Evolutionary conservation across 2,329 filamentous ascomycete genomes (phyloP), one percentile per base, ranked within the genome.

Genomic region (Aaosphaeria arxii): DNA sequence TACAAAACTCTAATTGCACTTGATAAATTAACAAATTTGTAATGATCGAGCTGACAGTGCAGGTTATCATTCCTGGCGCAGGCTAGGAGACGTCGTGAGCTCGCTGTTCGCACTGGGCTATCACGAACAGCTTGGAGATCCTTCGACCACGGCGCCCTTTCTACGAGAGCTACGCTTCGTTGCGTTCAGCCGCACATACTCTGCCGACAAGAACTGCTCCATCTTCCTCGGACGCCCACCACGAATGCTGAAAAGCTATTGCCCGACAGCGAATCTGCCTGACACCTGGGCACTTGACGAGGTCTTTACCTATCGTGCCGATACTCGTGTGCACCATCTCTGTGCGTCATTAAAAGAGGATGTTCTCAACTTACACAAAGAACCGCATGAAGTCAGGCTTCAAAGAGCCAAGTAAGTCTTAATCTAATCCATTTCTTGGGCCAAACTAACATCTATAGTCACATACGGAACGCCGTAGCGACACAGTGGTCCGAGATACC

Each of bases 211-310:
- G 47, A 73, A 70, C 38, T 58, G 78, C 6, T 71, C 75, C 1
- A 73, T 77, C 1, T 79, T 79, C 45, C 69, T 78, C n/a, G 77
- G 77, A 4, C 68, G 77, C 2, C 77, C 77, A 4, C 74, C 75
- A 3, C 11, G 39, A 2, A 11, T 41, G 39, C 11, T 24, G 7
- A 11, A 41, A 4, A 41, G 17, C 11, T 41, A n/a, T 24, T 41
- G 39, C 3, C 17, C 17, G 17, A 24, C 17, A 24, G 17, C 17
- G 2, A 24, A 24, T 3, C 3, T 24, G 3, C 17, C 17, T 3
- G 17, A 24, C 17, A 24, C 17, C 17, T 24, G 17, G 17, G 17
- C 2, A 3, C 17, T 24, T 24, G 17, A 24, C 17, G 17, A 24
- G 17, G 17, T 24, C 17, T 24, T 24, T 24, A 24, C 17, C 17